phyloP scores from a whole-genome alignment of 768 basidiomycete species.

The Clitopilus hobsonii region DNA sequence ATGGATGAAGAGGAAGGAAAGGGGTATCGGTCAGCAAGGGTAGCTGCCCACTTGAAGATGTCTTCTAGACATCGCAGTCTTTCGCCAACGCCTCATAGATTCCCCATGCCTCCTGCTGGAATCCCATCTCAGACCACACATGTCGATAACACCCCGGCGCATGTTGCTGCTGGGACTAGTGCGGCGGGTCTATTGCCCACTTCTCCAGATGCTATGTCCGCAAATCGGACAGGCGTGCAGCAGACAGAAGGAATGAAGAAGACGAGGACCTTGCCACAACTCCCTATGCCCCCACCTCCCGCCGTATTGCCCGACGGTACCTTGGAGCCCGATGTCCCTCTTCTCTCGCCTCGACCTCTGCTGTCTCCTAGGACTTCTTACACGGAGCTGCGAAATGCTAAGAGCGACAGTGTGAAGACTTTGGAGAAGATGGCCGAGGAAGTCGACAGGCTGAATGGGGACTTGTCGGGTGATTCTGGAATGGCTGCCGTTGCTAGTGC shows the following conservation, averaged over 20 bases:
- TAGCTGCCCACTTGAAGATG: slow-evolving; percentile 53
- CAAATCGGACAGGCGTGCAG: no score
- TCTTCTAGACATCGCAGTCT: slow-evolving; percentile 56
- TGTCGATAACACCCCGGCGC: no score
- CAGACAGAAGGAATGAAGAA: not conserved
- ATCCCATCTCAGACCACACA: slow-evolving; percentile 12
- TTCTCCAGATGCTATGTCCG: no score
- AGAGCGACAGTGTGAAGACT: slow-evolving; percentile 59
- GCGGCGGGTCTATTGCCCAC: not conserved
- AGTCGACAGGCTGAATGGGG: slow-evolving; percentile 30
- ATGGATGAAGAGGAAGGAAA: slow-evolving; percentile 51
- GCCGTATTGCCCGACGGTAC: slow-evolving; percentile 4
- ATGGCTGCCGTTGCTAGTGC: slow-evolving; percentile 3
- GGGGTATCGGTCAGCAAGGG: slow-evolving; percentile 54
- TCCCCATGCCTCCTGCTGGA: slow-evolving; percentile 30
- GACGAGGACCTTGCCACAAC: slow-evolving; percentile 4
- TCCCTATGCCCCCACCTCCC: not conserved
- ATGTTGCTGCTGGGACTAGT: slow-evolving; percentile 3
- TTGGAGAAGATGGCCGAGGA: slow-evolving; percentile 73
- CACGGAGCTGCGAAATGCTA: slow-evolving; percentile 35
- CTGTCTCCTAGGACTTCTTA: slow-evolving; percentile 62
- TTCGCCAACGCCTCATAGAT: slow-evolving; percentile 57
- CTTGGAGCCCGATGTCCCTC: slow-evolving; percentile 22
- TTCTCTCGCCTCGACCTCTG: slow-evolving; percentile 66
- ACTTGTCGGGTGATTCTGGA: slow-evolving; percentile 29